These are phyloP conservation scores for Celoporthe dispersa DNA, from an alignment of 2,329 filamentous ascomycete genomes.

Conservation along the genomic window DNA sequence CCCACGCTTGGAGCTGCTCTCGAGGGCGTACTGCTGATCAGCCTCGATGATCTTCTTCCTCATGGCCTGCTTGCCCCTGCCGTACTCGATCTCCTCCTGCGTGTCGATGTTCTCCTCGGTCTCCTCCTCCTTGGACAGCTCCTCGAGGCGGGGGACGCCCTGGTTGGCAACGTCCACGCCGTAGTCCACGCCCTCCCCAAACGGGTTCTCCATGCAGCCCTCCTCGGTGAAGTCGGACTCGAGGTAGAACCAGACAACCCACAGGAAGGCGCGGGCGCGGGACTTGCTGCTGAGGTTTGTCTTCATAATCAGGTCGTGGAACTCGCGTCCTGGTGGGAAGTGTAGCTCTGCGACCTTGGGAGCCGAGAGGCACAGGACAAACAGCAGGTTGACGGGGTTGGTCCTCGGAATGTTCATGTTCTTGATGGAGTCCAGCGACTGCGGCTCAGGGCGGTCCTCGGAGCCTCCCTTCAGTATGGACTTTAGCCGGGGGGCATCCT, in stretches of 20 bases:
- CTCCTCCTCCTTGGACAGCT: slow-evolving; percentile 69
- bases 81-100: slow-evolving; percentile 70
- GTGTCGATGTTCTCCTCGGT: slow-evolving; percentile 76
- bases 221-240: slow-evolving; percentile 93
- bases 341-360: slow-evolving; percentile 92
- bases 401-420: slow-evolving; percentile 70
- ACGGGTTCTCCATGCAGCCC: slow-evolving; percentile 87
- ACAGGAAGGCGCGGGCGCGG: slow-evolving; percentile 86
- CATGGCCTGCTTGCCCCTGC: slow-evolving; percentile 73
- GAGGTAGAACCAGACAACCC: slow-evolving; percentile 99
- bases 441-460: slow-evolving; percentile 85
- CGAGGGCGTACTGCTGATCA: slow-evolving; percentile 71
- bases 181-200: slow-evolving; percentile 74
- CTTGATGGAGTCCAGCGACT: slow-evolving; percentile 82
- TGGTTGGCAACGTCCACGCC: slow-evolving; percentile 68
- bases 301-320: slow-evolving; percentile 96
- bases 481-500: slow-evolving; percentile 93
- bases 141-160: slow-evolving; percentile 69
- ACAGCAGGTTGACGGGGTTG: slow-evolving; percentile 96
- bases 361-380: slow-evolving; percentile 88
- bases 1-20: slow-evolving; percentile 63
- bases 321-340: slow-evolving; percentile 83
- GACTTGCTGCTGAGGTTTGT: slow-evolving; percentile 80
- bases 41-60: slow-evolving; percentile 75
- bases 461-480: slow-evolving; percentile 97